These are phyloP conservation scores for Phytopythium ostracodes DNA, from an alignment of 352 stramenopile genomes.

Conservation along the genomic window DNA sequence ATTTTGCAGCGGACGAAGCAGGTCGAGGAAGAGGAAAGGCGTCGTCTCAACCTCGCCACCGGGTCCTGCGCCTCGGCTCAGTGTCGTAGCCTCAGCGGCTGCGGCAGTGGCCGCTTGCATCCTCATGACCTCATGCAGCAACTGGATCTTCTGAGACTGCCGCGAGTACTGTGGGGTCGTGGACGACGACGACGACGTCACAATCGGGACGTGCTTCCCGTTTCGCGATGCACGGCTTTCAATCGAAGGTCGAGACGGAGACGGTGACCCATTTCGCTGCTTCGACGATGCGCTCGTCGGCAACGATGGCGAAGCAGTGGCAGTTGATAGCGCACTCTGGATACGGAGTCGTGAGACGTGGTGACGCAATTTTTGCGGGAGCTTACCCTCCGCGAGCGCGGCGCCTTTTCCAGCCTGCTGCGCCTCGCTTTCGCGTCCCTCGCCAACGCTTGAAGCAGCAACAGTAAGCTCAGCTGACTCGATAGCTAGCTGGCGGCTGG, in stretches of 20 bases:
- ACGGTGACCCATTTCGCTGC: constrained; percentile 12
- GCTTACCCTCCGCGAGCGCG: background rate
- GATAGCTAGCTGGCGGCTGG: background rate
- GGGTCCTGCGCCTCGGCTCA: background rate
- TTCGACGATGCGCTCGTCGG: constrained; percentile 7
- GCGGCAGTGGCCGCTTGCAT: constrained; percentile 8
- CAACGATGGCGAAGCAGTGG: background rate
- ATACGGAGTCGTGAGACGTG: background rate
- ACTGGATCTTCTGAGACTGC: constrained; percentile 30
- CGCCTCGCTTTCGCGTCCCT: background rate
- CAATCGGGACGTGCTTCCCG: background rate
- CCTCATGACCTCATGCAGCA: constrained; percentile 20
- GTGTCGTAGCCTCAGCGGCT: background rate
- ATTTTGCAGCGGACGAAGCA: constrained; percentile 50
- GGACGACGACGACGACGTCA: background rate
- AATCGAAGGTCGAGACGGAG: constrained; percentile 6
- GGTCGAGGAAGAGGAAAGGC: constrained; percentile 33
- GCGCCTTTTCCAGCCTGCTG: background rate
- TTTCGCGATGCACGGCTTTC: background rate
- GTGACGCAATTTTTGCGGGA: background rate
- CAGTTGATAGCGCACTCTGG: background rate
- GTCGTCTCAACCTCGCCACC: background rate
- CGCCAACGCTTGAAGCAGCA: background rate
- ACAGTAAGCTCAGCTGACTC: background rate
- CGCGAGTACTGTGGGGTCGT: constrained; percentile 25